Conservation (phyloP, 2,329 filamentous ascomycete genomes). For the Chrysosporium queenslandicum region DNA sequence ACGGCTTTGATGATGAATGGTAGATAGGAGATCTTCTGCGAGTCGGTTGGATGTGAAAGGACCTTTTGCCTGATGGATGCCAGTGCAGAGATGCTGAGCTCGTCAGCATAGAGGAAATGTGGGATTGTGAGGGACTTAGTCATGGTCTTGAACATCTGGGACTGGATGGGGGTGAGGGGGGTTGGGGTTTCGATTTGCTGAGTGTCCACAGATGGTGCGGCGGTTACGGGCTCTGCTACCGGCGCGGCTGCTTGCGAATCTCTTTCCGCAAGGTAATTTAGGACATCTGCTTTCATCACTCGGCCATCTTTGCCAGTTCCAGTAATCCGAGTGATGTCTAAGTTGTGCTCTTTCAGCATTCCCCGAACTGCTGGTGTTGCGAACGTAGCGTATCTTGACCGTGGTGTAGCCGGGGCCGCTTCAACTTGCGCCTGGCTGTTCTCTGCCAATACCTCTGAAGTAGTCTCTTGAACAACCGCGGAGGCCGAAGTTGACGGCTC, state of each 20-base stretch:
- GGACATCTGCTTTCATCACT: slow-evolving; percentile 85
- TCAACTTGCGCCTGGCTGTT: slow-evolving; percentile 15
- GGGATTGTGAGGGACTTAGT: slow-evolving; percentile 82
- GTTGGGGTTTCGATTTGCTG: slow-evolving; percentile 58
- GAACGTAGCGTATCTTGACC: slow-evolving; percentile 59
- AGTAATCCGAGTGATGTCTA: slow-evolving; percentile 67
- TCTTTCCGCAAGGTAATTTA: slow-evolving; percentile 54
- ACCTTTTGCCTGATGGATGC: slow-evolving; percentile 62
- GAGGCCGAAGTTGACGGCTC: slow-evolving; percentile 21
- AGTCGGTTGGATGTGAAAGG: slow-evolving; percentile 46
- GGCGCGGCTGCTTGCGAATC: slow-evolving; percentile 23
- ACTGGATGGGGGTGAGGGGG: slow-evolving; percentile 66
- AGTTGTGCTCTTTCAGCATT: slow-evolving; percentile 64
- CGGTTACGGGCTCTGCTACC: slow-evolving; percentile 22
- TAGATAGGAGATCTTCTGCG: slow-evolving; percentile 71
- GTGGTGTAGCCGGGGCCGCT: slow-evolving; percentile 15
- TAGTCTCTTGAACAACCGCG: slow-evolving; percentile 12
- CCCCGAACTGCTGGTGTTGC: slow-evolving; percentile 90
- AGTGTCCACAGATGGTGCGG: slow-evolving; percentile 17
- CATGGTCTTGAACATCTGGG: slow-evolving; percentile 97
- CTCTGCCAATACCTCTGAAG: slow-evolving; percentile 8
- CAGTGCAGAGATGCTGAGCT: slow-evolving; percentile 70
- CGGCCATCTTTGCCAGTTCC: slow-evolving; percentile 87
- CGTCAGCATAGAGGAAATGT: slow-evolving; percentile 90
- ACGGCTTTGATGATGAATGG: slow-evolving; percentile 95